Conservation (phyloP, 148 eudicot species). For the Vaccinium darrowii region DNA sequence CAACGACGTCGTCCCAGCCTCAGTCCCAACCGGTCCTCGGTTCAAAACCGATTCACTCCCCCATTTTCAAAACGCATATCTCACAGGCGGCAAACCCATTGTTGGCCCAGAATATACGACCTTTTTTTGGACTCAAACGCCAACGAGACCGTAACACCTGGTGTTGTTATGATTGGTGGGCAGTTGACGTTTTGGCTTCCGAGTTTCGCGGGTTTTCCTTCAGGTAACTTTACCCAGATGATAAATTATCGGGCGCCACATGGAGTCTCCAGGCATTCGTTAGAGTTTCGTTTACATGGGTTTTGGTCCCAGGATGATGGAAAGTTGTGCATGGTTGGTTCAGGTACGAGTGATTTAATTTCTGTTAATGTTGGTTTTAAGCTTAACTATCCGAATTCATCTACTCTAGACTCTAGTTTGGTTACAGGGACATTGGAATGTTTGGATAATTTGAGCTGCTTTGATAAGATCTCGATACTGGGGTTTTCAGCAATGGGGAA, state of each 20-base stretch:
- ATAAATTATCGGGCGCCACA: constrained; percentile 42
- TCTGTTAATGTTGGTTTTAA: constrained; percentile 52
- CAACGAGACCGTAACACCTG: constrained; percentile 30
- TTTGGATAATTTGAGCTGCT: constrained; percentile 28
- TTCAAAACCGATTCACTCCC: background rate
- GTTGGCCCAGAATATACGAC: constrained; percentile 18
- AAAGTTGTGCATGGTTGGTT: constrained; percentile 75
- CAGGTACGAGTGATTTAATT: constrained; percentile 24
- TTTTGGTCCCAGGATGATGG: constrained; percentile 63
- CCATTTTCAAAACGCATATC: constrained; percentile 33
- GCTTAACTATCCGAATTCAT: constrained; percentile 53
- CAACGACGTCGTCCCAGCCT: constrained; percentile 36
- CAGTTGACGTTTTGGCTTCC: constrained; percentile 16
- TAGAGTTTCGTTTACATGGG: constrained; percentile 46
- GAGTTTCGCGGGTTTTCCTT: background rate
- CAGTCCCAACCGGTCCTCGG: constrained; percentile 18
- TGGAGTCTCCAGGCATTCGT: background rate
- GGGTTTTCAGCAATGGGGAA: constrained; percentile 48
- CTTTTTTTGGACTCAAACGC: constrained; percentile 21
- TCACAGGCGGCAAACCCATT: constrained; percentile 25
- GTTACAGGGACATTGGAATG: constrained; percentile 63
- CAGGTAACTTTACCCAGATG: constrained; percentile 20
- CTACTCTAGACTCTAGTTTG: constrained; percentile 49
- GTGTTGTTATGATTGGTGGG: constrained; percentile 38
- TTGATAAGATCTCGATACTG: constrained; percentile 46